Base-by-base conservation (phyloP, 208 protist genomes). In the Leishmania aethiopica region DNA sequence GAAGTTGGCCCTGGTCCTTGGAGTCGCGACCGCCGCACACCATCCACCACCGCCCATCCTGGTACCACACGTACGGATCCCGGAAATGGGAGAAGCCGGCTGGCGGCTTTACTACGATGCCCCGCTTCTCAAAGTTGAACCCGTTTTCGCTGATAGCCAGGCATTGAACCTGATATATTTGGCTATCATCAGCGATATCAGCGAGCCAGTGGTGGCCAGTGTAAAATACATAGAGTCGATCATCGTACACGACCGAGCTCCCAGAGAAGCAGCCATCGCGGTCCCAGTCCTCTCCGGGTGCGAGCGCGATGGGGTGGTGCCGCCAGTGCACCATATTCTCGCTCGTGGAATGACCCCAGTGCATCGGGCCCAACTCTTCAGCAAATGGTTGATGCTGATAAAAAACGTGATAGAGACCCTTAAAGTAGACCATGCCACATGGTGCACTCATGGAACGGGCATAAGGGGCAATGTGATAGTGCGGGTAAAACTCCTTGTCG, bases 111-210 rank as follows among this genome's bases (percentile, higher is more conserved):
- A 93, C 90, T 45, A 93, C 88, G 62, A 93, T 93, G 28, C 90
- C 90, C 13, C 81, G 83, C 78, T 93, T 93, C 62, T 93, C 88
- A 78, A 93, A 93, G 53, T 71, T 86, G 37, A 93, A 93, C 1
- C 90, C 90, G 72, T 93, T 90, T 49, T 93, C 90, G 55, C 90
- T 93, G 25, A 93, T 87, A n/a, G 90, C 90, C 28, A 93, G 83
- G 67, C 90, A 93, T 69, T 93, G 90, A 62, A 93, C 90, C 51
- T 93, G 86, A 51, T 93, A 93, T 25, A 93, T 90, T 55, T 93
- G 88, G 19, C 66, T 82, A 42, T 86, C 66, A 32, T 90, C 81
- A 47, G 82, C 86, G 59, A 82, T 70, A 35, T 93, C 86, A 45
- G 79, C 84, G 0, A 93, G 81, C 83, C 88, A 91, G 76, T 93